Base-by-base conservation (phyloP, 2,329 filamentous ascomycete genomes). In the Alternaria gaisen region DNA sequence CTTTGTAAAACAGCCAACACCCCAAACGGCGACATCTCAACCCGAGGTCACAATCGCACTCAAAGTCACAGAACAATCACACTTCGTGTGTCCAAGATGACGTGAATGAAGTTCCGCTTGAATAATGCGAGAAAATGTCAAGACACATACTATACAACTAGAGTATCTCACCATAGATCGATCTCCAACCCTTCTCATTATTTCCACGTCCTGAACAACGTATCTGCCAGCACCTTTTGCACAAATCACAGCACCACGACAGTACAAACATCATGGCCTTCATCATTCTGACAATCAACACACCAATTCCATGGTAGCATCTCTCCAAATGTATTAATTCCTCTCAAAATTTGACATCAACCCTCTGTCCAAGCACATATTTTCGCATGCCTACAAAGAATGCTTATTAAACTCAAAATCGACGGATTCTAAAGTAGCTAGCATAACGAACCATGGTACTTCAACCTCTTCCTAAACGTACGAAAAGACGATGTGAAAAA, bases 241-340 rank as follows among this genome's bases (percentile, higher is more conserved):
- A 52, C 34, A 36, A 14, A 16, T 12, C 34, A 42, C 53, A 60
- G 32, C 52, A 56, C 18, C n/a, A 28, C 42, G 18, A 24, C 41
- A 53, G 36, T 42, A 22, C 44, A 61, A 52, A 47, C 53, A 51
- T 38, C n/a, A 26, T 16, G 16, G 20, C 38, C 44, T 61, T 58
- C 38, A 55, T 30, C 12, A 24, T 14, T 2, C 18, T 42, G 36
- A 11, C 30, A 53, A 41, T 18, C 41, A 54, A 20, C 6, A 50
- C 36, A 9, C 14, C 46, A 16, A 50, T 10, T 30, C 28, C 28
- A 30, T 30, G 3, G 28, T 7, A 30, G 28, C 28, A 30, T 30
- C 28, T 30, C 28, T 30, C 28, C 4, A 30, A 30, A 11, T 30
- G 10, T 5, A 11, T 30, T 30, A 12, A 11, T 30, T 30, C 28